These are phyloP conservation scores for Fistulinella staudtii DNA, from an alignment of 1,284 basidiomycete genomes.

Conservation along the genomic window DNA sequence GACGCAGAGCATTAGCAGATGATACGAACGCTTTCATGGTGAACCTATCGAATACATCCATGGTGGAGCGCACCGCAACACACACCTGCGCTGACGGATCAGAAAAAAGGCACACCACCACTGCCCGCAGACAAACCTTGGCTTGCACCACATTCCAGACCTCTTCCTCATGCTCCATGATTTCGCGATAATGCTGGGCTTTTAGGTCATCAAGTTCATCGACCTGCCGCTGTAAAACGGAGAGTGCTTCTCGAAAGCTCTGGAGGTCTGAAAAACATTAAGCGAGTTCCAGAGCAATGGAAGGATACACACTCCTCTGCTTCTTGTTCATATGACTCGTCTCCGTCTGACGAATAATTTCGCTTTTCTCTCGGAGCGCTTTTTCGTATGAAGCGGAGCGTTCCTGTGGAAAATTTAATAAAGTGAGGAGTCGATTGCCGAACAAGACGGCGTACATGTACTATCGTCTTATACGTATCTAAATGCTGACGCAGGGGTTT, in stretches of 20 bases:
- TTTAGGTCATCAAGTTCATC: slow-evolving; percentile 84
- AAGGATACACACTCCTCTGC: slow-evolving; percentile 65
- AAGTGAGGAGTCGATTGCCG: background rate
- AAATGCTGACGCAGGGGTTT: slow-evolving; percentile 82
- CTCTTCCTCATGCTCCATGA: slow-evolving; percentile 89
- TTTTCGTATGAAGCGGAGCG: slow-evolving; percentile 78
- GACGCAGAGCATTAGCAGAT: background rate
- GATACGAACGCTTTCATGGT: slow-evolving; percentile 80
- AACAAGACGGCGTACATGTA: slow-evolving; percentile 50
- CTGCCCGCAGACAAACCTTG: slow-evolving; percentile 50
- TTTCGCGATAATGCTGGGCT: slow-evolving; percentile 78
- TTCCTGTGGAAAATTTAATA: slow-evolving; percentile 46
- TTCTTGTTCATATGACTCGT: slow-evolving; percentile 80
- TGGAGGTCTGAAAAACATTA: slow-evolving; percentile 62
- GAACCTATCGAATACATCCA: slow-evolving; percentile 80
- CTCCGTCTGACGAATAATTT: slow-evolving; percentile 86
- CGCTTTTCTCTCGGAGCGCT: slow-evolving; percentile 76
- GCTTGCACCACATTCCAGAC: slow-evolving; percentile 87
- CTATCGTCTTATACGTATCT: slow-evolving; percentile 73
- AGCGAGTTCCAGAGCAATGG: background rate
- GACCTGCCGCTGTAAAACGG: slow-evolving; percentile 83
- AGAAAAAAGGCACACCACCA: slow-evolving; percentile 17
- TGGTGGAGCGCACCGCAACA: slow-evolving; percentile 71
- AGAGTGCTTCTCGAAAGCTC: slow-evolving; percentile 80
- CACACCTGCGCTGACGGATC: slow-evolving; percentile 47